Conservation (phyloP, 768 basidiomycete genomes). For the Austroboletus festivus region DNA sequence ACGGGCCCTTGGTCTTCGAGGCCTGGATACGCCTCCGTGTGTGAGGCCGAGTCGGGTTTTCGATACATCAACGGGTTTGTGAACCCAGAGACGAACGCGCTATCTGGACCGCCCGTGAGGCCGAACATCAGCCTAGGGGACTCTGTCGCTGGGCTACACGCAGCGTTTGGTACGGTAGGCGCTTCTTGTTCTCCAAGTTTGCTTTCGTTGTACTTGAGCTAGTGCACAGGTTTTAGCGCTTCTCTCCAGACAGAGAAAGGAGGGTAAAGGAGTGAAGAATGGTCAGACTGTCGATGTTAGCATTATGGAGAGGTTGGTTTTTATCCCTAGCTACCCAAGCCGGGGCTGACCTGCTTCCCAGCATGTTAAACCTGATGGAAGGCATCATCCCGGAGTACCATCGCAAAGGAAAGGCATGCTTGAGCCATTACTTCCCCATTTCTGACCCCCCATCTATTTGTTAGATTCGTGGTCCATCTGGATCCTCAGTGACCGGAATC, state of each 20-base stretch:
- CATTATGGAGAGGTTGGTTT: constrained; percentile 61
- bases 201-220: neutral
- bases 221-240: constrained; percentile 54
- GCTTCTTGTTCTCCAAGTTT: neutral
- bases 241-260: constrained; percentile 41
- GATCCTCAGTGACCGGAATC: constrained; percentile 72
- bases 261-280: constrained; percentile 25
- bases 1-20: constrained; percentile 70
- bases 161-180: constrained; percentile 68
- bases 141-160: constrained; percentile 67
- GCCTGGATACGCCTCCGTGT: constrained; percentile 72
- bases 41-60: constrained; percentile 74
- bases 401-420: constrained; percentile 57
- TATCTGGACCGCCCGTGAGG: constrained; percentile 61
- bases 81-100: constrained; percentile 47
- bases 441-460: neutral
- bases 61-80: constrained; percentile 69
- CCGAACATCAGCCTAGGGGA: constrained; percentile 75
- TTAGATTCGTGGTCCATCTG: constrained; percentile 67
- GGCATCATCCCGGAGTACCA: constrained; percentile 75
- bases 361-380: constrained; percentile 77
- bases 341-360: constrained; percentile 20
- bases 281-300: constrained; percentile 71
- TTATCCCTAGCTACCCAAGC: neutral
- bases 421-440: neutral